Conservation (phyloP, 208 protist genomes). For the Crithidia mellificae region DNA sequence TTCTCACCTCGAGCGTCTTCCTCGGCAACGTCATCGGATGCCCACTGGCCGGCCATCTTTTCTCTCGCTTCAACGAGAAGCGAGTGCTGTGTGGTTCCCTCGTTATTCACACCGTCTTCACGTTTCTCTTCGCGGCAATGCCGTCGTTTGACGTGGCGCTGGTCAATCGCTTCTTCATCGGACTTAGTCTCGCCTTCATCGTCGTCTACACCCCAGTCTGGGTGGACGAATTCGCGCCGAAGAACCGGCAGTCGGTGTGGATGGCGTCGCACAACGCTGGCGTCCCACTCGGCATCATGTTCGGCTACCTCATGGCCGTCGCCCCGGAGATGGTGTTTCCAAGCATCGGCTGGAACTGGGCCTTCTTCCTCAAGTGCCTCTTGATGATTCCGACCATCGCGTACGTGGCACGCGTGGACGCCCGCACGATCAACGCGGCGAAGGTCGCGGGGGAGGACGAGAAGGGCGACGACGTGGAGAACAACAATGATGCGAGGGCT, state of each 20-base stretch:
- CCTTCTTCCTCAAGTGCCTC: conserved; percentile 83
- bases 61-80: conserved; percentile 72
- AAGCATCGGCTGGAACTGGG: conserved; percentile 75
- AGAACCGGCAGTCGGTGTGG: conserved; percentile 79
- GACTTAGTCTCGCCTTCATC: conserved; percentile 87
- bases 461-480: conserved; percentile 1
- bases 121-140: conserved; percentile 71
- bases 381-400: conserved; percentile 72
- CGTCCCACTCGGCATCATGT: conserved; percentile 91
- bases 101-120: conserved; percentile 76
- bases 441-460: conserved; percentile 5
- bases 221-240: conserved; percentile 92
- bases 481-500: neutral
- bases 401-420: conserved; percentile 56
- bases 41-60: conserved; percentile 71
- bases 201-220: conserved; percentile 92
- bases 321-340: conserved; percentile 47
- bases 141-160: conserved; percentile 55
- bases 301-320: conserved; percentile 83
- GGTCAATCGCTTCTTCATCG: conserved; percentile 86
- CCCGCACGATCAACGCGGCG: conserved; percentile 58
- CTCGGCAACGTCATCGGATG: conserved; percentile 85
- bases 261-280: conserved; percentile 92
- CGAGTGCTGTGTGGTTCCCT: conserved; percentile 54
- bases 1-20: conserved; percentile 83